A percentile compares a stretch with the other conserved stretches of the same genome.
These are phyloP conservation scores for Lentinula novae-zelandiae DNA, from an alignment of 1,284 basidiomycete genomes.

Conservation along the genomic window DNA sequence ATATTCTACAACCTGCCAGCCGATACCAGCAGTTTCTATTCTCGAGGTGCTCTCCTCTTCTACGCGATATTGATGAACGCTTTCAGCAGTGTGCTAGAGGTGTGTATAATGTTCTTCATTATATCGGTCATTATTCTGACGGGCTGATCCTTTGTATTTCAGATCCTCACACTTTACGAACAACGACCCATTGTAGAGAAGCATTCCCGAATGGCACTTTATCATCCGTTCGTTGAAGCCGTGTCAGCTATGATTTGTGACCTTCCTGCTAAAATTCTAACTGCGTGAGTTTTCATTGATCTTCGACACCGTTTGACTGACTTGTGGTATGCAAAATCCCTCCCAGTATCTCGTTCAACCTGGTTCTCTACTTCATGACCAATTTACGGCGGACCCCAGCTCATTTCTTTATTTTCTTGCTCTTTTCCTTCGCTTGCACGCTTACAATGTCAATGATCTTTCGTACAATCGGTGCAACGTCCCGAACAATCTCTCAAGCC, in stretches of 20 bases:
- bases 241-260: constrained; percentile 23
- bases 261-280: constrained; percentile 20
- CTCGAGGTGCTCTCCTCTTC: constrained; percentile 38
- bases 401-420: constrained; percentile 24
- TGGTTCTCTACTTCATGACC: constrained; percentile 14
- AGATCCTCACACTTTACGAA: constrained; percentile 26
- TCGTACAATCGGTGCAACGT: constrained; percentile 39
- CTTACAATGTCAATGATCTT: constrained; percentile 43
- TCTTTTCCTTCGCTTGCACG: constrained; percentile 33
- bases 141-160: not conserved
- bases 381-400: constrained; percentile 18
- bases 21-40: constrained; percentile 45
- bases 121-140: not conserved
- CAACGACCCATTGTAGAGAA: constrained; percentile 43
- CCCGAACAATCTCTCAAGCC: constrained; percentile 34
- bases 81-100: constrained; percentile 18
- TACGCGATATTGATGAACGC: constrained; percentile 24
- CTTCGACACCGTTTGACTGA: not conserved
- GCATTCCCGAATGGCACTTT: constrained; percentile 17
- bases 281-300: constrained; percentile 5
- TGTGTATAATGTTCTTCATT: not conserved
- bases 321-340: not conserved
- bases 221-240: constrained; percentile 21
- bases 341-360: constrained; percentile 11
- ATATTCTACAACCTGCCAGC: constrained; percentile 44